These are phyloP conservation scores for Psilocybe cubensis DNA, from an alignment of 768 basidiomycete species.

Conservation along the genomic window DNA sequence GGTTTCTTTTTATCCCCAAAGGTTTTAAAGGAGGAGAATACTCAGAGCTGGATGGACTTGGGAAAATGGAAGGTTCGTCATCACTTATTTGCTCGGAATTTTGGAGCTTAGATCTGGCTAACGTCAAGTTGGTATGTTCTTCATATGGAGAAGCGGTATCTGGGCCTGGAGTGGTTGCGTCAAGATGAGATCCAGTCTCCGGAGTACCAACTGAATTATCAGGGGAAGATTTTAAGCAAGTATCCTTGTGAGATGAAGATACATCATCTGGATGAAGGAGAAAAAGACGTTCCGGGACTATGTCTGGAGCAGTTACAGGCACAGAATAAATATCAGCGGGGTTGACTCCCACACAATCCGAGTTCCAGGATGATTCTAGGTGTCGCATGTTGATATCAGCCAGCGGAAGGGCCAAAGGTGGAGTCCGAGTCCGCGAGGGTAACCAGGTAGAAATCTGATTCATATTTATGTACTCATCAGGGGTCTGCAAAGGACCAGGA, in stretches of 20 bases:
- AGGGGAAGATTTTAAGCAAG: neutral
- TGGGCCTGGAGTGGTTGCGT: neutral
- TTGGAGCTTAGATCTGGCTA: neutral
- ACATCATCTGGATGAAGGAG: slow-evolving; percentile 3
- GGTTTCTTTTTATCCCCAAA: slow-evolving; percentile 16
- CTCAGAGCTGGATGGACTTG: slow-evolving; percentile 33
- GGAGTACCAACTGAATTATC: neutral
- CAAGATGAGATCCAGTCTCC: neutral
- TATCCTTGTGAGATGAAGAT: neutral
- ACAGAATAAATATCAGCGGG: slow-evolving; percentile 31
- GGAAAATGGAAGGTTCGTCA: slow-evolving; percentile 29
- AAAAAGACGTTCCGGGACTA: slow-evolving; percentile 5
- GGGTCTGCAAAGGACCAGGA: neutral
- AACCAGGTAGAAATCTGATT: slow-evolving; percentile 2
- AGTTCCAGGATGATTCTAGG: slow-evolving; percentile 19
- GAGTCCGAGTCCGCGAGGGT: neutral
- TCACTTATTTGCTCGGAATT: slow-evolving; percentile 22
- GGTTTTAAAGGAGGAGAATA: slow-evolving; percentile 27
- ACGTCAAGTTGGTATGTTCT: neutral
- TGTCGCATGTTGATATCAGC: slow-evolving; percentile 19
- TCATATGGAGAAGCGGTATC: slow-evolving; percentile 9
- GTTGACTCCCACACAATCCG: slow-evolving; percentile 28
- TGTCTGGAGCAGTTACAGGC: slow-evolving; percentile 14
- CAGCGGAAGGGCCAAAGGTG: slow-evolving; percentile 15
- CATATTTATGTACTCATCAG: neutral